Evolutionary conservation across 768 basidiomycete species (phyloP), one percentile per base, ranked within the genome.

Genomic region (Mycena galericulata): DNA sequence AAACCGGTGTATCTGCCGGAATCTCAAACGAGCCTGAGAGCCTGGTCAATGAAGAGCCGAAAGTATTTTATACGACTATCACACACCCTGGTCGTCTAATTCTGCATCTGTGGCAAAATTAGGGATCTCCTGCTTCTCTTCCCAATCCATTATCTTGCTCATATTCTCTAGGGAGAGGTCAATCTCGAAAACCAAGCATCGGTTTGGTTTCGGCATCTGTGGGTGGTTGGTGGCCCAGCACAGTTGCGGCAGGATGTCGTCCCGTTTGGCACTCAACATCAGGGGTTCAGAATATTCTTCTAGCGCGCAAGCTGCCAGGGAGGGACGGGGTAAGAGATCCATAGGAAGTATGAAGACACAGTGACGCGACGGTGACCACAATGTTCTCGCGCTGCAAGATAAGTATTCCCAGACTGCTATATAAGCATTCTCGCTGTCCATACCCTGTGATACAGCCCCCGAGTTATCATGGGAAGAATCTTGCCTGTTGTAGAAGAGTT

Each of bases 71-170:
- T 10, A 30, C 3, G 22, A 34, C 3, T 24, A 5, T 43, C 4
- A 54, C 40, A 24, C 41, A 54, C 40, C 62, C 26, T 22, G 2
- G 10, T 22, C 41, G 0, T 15, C 32, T 1, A 62, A 29, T 22
- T 62, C 60, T 11, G 30, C 50, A n/a, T 62, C 62, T 2, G 51
- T 54, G 2, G 62, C 50, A 26, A 41, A 50, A 38, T 50, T 62
- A 1, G 50, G 40, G 3, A 53, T 32, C 24, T 32, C 12, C n/a
- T 54, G 51, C 3, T 10, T 3, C 17, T 54, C 24, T 41, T 62
- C 62, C 62, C 51, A 62, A 2, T 43, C 24, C 2, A 30, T 17
- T 3, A 54, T 3, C 7, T 20, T n/a, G 15, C 11, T 24, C 62
- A 62, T 62, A 4, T 53, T 46, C 10, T 62, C 40, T 4, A 17